phyloP scores from a whole-genome alignment of 140 eudicot species.

The Stevia rebaudiana region DNA sequence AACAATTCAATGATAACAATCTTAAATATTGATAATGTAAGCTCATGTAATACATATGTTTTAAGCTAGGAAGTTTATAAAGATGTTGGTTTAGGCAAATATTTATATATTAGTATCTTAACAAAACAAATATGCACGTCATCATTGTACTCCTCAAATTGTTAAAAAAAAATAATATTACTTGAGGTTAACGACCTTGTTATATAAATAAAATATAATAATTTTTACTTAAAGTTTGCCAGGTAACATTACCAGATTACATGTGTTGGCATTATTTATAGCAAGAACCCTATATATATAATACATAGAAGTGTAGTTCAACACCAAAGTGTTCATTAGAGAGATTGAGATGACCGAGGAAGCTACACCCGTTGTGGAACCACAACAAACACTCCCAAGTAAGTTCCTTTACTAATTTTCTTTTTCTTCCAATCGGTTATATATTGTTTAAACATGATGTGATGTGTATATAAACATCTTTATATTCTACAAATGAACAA shows the following conservation, averaged over 20 bases:
- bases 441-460: background rate
- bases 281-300: constrained; percentile 7
- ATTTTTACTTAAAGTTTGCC: background rate
- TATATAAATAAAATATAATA: too few relatives aligned
- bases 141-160: too few relatives aligned
- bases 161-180: too few relatives aligned
- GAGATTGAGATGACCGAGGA: constrained; percentile 21
- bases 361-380: constrained; percentile 1
- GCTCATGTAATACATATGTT: too few relatives aligned
- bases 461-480: background rate
- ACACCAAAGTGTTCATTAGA: background rate
- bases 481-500: background rate
- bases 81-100: too few relatives aligned
- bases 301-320: background rate
- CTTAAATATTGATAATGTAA: too few relatives aligned
- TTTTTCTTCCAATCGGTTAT: background rate
- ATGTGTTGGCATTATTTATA: background rate
- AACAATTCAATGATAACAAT: too few relatives aligned
- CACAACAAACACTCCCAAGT: constrained; percentile 13
- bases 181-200: too few relatives aligned
- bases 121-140: too few relatives aligned
- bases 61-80: too few relatives aligned
- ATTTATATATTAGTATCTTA: too few relatives aligned
- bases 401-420: background rate
- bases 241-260: constrained; percentile 2